Conservation (phyloP, 495 filamentous ascomycete genomes). For the Penicillium goetzii region DNA sequence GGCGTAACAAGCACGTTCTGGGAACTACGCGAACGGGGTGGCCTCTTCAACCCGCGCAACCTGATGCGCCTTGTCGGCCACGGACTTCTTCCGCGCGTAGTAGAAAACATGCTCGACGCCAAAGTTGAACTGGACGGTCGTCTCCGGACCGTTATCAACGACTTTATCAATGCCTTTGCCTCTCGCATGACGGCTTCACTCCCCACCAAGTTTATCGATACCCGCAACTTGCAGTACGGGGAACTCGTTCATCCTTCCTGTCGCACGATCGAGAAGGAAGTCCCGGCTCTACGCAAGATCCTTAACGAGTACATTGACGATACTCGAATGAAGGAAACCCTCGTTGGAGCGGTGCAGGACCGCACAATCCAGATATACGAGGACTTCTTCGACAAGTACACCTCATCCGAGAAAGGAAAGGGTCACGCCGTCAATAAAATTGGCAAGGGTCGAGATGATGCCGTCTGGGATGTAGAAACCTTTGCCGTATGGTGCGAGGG, state of each 20-base stretch:
- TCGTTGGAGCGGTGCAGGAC: conserved; percentile 64
- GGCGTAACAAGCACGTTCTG: conserved; percentile 78
- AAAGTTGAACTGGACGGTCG: conserved; percentile 81
- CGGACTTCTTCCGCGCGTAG: conserved; percentile 61
- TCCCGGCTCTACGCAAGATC: conserved; percentile 53
- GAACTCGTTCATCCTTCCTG: conserved; percentile 46
- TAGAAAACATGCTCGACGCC: conserved; percentile 74
- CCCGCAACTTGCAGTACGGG: conserved; percentile 40
- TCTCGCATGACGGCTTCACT: conserved; percentile 58
- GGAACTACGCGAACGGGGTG: conserved; percentile 70
- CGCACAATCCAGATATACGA: conserved; percentile 63
- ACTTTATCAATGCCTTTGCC: conserved; percentile 69
- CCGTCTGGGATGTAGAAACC: conserved; percentile 65
- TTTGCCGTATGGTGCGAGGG: conserved; percentile 63
- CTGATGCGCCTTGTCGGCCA: conserved; percentile 62
- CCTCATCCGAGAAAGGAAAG: conserved; percentile 47
- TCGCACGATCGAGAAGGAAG: conserved; percentile 57
- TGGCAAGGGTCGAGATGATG: conserved; percentile 64
- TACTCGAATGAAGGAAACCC: conserved; percentile 61
- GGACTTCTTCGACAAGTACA: conserved; percentile 60
- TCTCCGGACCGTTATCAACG: conserved; percentile 75
- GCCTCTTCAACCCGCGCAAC: conserved; percentile 68
- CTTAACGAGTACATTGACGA: conserved; percentile 64
- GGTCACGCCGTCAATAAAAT: conserved; percentile 55
- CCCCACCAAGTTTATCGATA: conserved; percentile 47